phyloP scores from a whole-genome alignment of 2,329 filamentous ascomycete species.

The Basipetospora chlamydospora region DNA sequence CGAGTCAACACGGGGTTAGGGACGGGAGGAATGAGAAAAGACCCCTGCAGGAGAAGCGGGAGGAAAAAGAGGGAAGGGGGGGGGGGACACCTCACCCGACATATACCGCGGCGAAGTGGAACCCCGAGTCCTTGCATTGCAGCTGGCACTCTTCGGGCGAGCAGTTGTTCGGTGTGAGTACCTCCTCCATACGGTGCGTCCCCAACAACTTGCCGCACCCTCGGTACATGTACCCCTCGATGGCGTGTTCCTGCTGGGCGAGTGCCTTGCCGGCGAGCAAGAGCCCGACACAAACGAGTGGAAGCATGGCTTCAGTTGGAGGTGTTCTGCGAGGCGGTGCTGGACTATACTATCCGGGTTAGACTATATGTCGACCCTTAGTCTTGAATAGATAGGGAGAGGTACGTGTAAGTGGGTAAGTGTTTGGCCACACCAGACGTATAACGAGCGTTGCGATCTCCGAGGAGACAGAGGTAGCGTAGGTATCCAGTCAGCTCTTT shows the following conservation, averaged over 20 bases:
- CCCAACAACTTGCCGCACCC: conserved; percentile 7
- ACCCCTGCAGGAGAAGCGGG: not conserved
- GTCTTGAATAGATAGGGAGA: not conserved
- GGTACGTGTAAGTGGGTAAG: not conserved
- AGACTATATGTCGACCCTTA: too few species aligned
- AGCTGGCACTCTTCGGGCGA: conserved; percentile 9
- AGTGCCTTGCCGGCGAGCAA: conserved; percentile 2
- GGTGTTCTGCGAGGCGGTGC: not conserved
- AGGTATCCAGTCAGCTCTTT: too few species aligned
- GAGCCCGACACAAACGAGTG: not conserved
- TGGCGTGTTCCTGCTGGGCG: conserved; percentile 7
- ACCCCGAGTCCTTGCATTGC: conserved; percentile 7
- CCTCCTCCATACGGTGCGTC: not conserved
- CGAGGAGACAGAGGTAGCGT: not conserved
- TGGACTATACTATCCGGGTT: too few species aligned
- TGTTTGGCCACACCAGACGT: not conserved
- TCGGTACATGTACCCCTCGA: conserved; percentile 6
- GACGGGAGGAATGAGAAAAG: not conserved
- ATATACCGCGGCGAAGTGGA: conserved; percentile 8
- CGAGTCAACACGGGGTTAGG: not conserved
- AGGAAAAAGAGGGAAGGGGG: not conserved
- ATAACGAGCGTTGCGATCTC: not conserved
- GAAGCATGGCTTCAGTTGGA: not conserved
- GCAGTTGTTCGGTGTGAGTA: conserved; percentile 6
- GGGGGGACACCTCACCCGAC: conserved; percentile 5